A percentile compares a stretch with the other conserved stretches of the same genome.
Conservation (phyloP, 2,329 filamentous ascomycete species). For the Beauveria sp. region DNA sequence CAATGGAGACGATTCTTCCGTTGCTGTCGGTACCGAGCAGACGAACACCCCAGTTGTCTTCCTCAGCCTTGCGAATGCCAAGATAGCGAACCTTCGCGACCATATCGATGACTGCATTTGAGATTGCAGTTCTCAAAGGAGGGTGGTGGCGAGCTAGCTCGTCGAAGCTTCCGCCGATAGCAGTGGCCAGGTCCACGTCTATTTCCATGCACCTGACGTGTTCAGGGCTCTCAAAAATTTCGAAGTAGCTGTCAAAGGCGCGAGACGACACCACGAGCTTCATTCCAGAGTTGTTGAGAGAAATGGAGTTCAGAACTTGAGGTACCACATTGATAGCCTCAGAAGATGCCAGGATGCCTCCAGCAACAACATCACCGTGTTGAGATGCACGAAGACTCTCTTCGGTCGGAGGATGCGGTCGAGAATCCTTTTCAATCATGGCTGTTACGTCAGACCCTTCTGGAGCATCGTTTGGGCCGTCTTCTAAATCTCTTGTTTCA, state of each 20-base stretch:
- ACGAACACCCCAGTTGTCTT: conserved; percentile 68
- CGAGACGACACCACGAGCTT: conserved; percentile 77
- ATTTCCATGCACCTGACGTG: conserved; percentile 79
- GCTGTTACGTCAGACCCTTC: conserved; percentile 33
- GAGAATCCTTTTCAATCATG: conserved; percentile 27
- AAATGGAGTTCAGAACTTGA: conserved; percentile 86
- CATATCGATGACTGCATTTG: conserved; percentile 84
- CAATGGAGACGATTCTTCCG: conserved; percentile 43
- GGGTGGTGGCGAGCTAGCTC: conserved; percentile 94
- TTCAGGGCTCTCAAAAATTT: conserved; percentile 89
- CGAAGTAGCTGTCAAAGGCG: conserved; percentile 79
- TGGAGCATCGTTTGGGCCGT: conserved; percentile 29
- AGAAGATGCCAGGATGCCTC: conserved; percentile 74
- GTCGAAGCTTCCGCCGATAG: conserved; percentile 80
- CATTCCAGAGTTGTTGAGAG: conserved; percentile 79
- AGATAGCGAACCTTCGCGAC: conserved; percentile 71
- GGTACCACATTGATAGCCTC: conserved; percentile 87
- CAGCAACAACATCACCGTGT: conserved; percentile 40
- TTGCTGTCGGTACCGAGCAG: conserved; percentile 56
- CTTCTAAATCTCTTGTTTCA: conserved; percentile 15
- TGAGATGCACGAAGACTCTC: conserved; percentile 40
- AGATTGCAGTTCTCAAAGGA: conserved; percentile 67
- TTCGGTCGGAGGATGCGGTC: conserved; percentile 45
- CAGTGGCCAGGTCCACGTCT: conserved; percentile 61
- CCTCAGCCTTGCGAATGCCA: conserved; percentile 60